Evolutionary conservation across 805 yeast genomes (phyloP).

Genomic region (Nakazawaea anatomiae): DNA sequence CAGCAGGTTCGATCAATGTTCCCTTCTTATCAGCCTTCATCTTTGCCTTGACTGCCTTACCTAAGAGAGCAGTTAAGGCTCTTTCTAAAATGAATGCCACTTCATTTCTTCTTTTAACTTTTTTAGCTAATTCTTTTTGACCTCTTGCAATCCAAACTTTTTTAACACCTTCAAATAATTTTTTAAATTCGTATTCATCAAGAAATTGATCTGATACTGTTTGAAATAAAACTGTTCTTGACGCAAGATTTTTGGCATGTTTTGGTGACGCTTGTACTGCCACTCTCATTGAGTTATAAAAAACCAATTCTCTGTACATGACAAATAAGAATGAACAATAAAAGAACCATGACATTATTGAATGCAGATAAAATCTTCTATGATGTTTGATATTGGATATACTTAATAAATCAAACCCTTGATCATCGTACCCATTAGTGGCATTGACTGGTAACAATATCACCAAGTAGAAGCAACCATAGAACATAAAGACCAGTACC

Average conservation of each 20-base stretch:
- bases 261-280: constrained; percentile 78
- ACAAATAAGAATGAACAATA: constrained; percentile 66
- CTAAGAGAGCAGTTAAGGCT: constrained; percentile 54
- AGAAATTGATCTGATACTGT: constrained; percentile 72
- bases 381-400: constrained; percentile 64
- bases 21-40: constrained; percentile 66
- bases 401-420: constrained; percentile 71
- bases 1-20: constrained; percentile 32
- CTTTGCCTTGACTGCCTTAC: constrained; percentile 57
- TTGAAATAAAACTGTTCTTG: constrained; percentile 80
- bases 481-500: constrained; percentile 44
- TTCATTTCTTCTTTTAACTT: constrained; percentile 52
- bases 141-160: constrained; percentile 77
- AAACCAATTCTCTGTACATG: constrained; percentile 77
- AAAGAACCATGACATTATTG: constrained; percentile 71
- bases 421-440: constrained; percentile 50
- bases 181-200: constrained; percentile 65
- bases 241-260: constrained; percentile 66
- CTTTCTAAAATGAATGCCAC: constrained; percentile 61
- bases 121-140: constrained; percentile 42
- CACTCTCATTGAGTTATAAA: constrained; percentile 68
- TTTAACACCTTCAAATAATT: constrained; percentile 77
- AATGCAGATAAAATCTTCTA: constrained; percentile 80
- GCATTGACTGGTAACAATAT: constrained; percentile 84
- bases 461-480: constrained; percentile 55